Conservation (phyloP, 352 stramenopile genomes). For the Phytophthora vignae region DNA sequence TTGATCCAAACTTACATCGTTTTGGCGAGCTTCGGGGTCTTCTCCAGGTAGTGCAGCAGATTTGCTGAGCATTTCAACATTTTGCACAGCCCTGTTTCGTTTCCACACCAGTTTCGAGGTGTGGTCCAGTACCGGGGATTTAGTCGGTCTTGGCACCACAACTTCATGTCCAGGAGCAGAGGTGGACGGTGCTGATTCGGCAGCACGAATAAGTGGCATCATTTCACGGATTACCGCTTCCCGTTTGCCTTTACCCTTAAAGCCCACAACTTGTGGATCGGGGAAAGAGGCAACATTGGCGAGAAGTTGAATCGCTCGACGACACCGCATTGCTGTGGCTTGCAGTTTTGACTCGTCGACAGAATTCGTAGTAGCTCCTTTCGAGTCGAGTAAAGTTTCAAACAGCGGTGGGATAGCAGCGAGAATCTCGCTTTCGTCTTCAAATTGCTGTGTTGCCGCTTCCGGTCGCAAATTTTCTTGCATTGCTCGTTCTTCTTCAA, state of each 20-base stretch:
- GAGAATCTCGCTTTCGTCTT: slow-evolving; percentile 46
- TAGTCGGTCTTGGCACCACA: slow-evolving; percentile 15
- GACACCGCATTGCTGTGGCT: slow-evolving; percentile 40
- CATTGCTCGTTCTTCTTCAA: slow-evolving; percentile 35
- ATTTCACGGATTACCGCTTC: slow-evolving; percentile 31
- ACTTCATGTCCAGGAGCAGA: slow-evolving; percentile 10
- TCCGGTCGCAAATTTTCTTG: slow-evolving; percentile 8
- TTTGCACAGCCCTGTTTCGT: not conserved
- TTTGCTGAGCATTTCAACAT: not conserved
- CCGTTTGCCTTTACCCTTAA: slow-evolving; percentile 30
- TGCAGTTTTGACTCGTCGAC: slow-evolving; percentile 2
- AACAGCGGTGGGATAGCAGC: slow-evolving; percentile 50
- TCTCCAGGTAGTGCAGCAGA: not conserved
- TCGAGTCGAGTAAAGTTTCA: slow-evolving; percentile 40
- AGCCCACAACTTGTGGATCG: slow-evolving; percentile 19
- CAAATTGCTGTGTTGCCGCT: slow-evolving; percentile 5
- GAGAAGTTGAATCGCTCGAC: slow-evolving; percentile 51
- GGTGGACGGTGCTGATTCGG: slow-evolving; percentile 9
- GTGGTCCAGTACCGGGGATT: not conserved
- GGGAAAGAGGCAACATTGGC: slow-evolving; percentile 61
- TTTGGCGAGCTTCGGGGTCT: not conserved
- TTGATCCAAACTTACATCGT: slow-evolving; percentile 6
- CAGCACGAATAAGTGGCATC: slow-evolving; percentile 28
- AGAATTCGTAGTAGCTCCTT: not conserved
- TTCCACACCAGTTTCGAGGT: slow-evolving; percentile 6